Base-by-base conservation (phyloP, 805 yeast genomes). In the Sungouiozyma ichnusensis region DNA sequence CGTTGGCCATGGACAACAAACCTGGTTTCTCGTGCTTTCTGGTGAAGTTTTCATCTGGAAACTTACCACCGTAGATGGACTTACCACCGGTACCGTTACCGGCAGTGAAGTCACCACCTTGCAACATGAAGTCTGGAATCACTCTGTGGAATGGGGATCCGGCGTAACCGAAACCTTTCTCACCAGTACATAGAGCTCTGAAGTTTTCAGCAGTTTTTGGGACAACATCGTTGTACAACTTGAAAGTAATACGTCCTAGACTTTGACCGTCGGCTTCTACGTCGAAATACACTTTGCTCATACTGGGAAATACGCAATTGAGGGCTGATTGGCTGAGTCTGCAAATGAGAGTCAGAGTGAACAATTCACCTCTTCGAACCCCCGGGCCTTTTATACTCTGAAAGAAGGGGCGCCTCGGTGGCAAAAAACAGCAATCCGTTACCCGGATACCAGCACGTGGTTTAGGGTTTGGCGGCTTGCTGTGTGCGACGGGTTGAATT, bases 11-110 rank as follows among this genome's bases (percentile, higher is more conserved):
- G 49, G 95, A 85, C 63, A 85, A 66, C 68, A 82, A 69, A 76
- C 87, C 74, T 73, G 94, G 79, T 67, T 78, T 72, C 71, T 72
- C 70, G 78, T 90, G 97, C 61, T 66, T 79, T 70, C 71, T 70
- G 61, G 58, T 50, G 62, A 83, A 83, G 76, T 81, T 82, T 65
- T 83, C 94, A 59, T 83, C 94, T 43, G 62, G 60, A 67, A 83
- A 83, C 63, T 74, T 79, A 47, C 74, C 78, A 55, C 90, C 90
- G 66, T 83, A 84, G 69, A 84, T 84, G 47, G 90, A 81, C 68
- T 81, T 82, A 68, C 98, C 98, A 67, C 98, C 98, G 59, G 94
- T 83, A 66, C 98, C 98, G 71, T 87, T 83, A 69, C 85, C 86
- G 69, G 74, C 72, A 66, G 92, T 83, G 78, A 85, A 82, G 68